Conservation (phyloP, 176 grass and related monocot species). For the Saccharum officinarum region DNA sequence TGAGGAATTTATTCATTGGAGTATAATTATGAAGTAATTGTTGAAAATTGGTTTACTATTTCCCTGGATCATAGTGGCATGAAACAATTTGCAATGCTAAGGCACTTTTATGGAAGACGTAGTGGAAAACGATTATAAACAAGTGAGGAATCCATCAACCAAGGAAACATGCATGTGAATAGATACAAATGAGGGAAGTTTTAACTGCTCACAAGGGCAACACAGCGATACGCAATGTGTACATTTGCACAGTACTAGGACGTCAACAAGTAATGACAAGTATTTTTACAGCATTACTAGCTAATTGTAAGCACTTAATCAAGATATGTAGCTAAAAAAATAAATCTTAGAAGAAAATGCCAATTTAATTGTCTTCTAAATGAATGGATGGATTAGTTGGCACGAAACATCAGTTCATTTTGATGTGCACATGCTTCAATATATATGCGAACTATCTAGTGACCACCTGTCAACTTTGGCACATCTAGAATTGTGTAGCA, state of each 20-base stretch:
- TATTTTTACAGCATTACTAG: background rate
- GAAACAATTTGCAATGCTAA: background rate
- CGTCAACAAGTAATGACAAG: background rate
- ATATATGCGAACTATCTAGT: slow-evolving; percentile 8
- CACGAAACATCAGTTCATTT: background rate
- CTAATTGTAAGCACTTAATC: background rate
- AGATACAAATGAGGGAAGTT: background rate
- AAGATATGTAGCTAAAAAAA: background rate
- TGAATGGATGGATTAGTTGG: background rate
- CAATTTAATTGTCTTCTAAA: background rate
- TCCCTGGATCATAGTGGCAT: background rate
- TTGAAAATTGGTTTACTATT: background rate
- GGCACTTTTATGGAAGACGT: background rate
- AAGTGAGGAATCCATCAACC: background rate
- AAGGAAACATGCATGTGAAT: background rate
- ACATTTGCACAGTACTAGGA: background rate
- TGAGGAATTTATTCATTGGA: background rate
- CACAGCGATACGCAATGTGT: background rate
- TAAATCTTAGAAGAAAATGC: background rate
- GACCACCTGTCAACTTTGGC: slow-evolving; percentile 12
- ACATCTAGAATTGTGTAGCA: slow-evolving; percentile 24
- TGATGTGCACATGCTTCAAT: background rate
- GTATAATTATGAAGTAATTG: background rate
- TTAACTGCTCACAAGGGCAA: background rate
- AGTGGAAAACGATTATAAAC: background rate